Base-by-base conservation (phyloP, 306 rosid genomes). In the Gastrolobium villosum region DNA sequence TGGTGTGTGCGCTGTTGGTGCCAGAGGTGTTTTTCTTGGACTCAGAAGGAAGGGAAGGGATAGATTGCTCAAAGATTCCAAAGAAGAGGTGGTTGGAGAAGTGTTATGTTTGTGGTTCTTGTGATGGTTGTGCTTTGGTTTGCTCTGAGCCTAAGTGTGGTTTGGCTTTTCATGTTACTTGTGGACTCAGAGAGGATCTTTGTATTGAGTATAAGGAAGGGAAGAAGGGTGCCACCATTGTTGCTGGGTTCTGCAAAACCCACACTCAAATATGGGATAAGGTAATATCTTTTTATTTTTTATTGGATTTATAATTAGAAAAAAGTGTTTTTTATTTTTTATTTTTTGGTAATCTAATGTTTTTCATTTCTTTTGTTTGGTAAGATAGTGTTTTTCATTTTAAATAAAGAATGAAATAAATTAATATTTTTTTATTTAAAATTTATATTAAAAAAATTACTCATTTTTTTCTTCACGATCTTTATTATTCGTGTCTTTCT, bases 11-110 rank as follows among this genome's bases (percentile, higher is more conserved):
- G 0, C 63, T 92, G 52, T 82, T 87, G 41, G 93, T 95, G 1
- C 98, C 98, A 0, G 97, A 95, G 77, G 98, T 90, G 79, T 95
- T 86, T 80, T 95, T 95, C 20, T 34, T 7, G 0, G 97, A 95
- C 7, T 89, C 96, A 0, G 96, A 92, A 55, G 98, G 94, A 4
- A 79, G 96, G 15, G 99, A 93, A 13, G 94, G 89, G 64, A 84
- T 93, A 10, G 91, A 95, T 82, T 88, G 90, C 67, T 92, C 98
- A 0, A 85, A 52, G 84, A 87, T 95, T 68, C 93, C 91, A 0
- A 79, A 70, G 60, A 88, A 80, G 85, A 85, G 96, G 62, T 89
- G 96, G 97, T 56, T 44, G 41, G 59, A 82, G 60, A 78, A 20
- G 37, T 93, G 98, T 28, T 91, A 91, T 45, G 37, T 93, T 20